Base-by-base conservation (phyloP, 805 yeast genomes). In the Scheffersomyces ergatensis region DNA sequence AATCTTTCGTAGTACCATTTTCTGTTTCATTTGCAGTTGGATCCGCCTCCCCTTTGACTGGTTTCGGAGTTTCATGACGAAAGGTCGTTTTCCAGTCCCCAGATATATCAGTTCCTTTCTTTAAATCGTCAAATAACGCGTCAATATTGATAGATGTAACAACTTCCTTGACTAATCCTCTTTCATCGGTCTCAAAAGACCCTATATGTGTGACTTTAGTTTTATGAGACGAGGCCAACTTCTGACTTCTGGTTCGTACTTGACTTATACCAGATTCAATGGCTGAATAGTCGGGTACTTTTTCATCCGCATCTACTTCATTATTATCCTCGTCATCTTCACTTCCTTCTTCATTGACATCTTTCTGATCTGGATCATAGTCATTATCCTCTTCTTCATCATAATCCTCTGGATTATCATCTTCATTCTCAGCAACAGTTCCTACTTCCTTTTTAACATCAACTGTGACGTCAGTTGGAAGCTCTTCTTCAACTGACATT, bases 231-330 rank as follows among this genome's bases (percentile, higher is more conserved):
- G 85, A 17, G 65, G 44, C 21, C 62, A 63, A 12, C 35, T 85
- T 60, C 47, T 82, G 92, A 17, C 77, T 72, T 48, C 96, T 70
- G 0, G 95, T 87, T 51, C 79, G 78, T 26, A 87, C 75, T 39
- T 83, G 71, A 0, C 89, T 84, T 4, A 55, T 67, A 54, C 34
- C 70, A 52, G 54, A 77, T 45, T 79, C 85, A 5, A 84, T 76
- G 3, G 62, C 62, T 5, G 76, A 66, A 55, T 84, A 84, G 36
- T 68, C 67, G 0, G 65, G 63, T 3, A 37, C 40, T 4, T 54
- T 63, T 1, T 58, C 70, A 2, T 62, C 76, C 5, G 57, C 67
- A 3, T 60, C 69, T 0, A 57, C 65, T 4, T 63, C 67, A 17
- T 55, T 61, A 2, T 60, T 65, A 3, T 52, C 59, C 4, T 46